Conservation (phyloP, 1,284 basidiomycete species). For the Amylostereum areolatum region DNA sequence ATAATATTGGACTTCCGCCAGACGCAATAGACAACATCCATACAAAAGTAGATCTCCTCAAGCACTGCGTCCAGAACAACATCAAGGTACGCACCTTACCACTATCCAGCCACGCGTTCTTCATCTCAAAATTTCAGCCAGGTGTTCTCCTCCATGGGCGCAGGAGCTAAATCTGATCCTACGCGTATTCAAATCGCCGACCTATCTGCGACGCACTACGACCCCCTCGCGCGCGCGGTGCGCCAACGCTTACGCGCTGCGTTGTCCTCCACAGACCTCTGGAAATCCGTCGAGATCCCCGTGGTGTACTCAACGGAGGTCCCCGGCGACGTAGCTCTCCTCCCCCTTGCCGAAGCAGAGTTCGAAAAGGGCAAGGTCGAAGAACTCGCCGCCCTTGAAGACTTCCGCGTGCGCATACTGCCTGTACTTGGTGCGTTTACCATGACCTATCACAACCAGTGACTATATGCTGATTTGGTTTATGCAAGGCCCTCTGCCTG, state of each 20-base stretch:
- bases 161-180: conserved; percentile 94
- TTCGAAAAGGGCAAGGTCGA: conserved; percentile 87
- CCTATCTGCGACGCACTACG: conserved; percentile 90
- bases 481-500: conserved; percentile 66
- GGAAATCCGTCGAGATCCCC: conserved; percentile 59
- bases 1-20: conserved; percentile 20
- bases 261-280: neutral
- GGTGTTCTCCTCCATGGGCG: conserved; percentile 97
- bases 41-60: conserved; percentile 87
- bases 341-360: conserved; percentile 90
- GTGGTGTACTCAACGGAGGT: conserved; percentile 98
- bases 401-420: conserved; percentile 88
- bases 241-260: conserved; percentile 64
- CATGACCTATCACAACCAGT: neutral
- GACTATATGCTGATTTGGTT: neutral
- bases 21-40: conserved; percentile 97
- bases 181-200: conserved; percentile 94
- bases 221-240: conserved; percentile 90
- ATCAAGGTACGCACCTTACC: conserved; percentile 53
- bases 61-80: conserved; percentile 70
- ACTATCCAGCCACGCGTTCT: neutral
- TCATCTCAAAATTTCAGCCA: conserved; percentile 20
- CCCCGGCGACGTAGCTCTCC: conserved; percentile 80
- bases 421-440: conserved; percentile 74
- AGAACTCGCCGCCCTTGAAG: conserved; percentile 88